Evolutionary conservation across 768 basidiomycete genomes (phyloP).

Genomic region (Favolaschia claudopus): DNA sequence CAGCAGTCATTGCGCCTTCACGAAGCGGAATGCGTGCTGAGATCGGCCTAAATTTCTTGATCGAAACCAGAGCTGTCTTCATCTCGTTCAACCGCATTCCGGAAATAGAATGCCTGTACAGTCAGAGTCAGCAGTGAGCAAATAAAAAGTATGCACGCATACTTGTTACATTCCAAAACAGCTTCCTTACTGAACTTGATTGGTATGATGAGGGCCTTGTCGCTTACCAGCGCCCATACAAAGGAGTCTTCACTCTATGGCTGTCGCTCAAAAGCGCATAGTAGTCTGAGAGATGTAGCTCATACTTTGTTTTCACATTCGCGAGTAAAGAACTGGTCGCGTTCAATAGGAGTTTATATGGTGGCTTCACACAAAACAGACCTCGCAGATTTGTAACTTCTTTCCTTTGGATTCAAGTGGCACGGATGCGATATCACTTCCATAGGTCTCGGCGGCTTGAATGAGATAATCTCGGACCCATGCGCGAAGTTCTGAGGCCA

Average conservation of each 20-base stretch:
- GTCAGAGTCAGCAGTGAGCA: slow-evolving; percentile 12
- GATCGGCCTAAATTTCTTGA: slow-evolving; percentile 59
- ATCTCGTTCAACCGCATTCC: slow-evolving; percentile 50
- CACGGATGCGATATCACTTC: slow-evolving; percentile 48
- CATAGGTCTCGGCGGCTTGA: slow-evolving; percentile 57
- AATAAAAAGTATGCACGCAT: slow-evolving; percentile 6
- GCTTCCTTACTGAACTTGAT: slow-evolving; percentile 65
- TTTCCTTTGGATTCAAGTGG: slow-evolving; percentile 46
- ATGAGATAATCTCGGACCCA: slow-evolving; percentile 69
- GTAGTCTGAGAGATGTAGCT: background rate
- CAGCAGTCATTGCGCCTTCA: slow-evolving; percentile 46
- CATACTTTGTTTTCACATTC: slow-evolving; percentile 14
- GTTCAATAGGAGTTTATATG: background rate
- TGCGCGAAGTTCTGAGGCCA: too few species aligned
- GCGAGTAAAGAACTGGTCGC: slow-evolving; percentile 8
- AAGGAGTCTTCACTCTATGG: slow-evolving; percentile 33
- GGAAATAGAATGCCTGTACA: slow-evolving; percentile 30
- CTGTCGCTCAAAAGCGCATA: background rate
- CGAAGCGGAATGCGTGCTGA: slow-evolving; percentile 59
- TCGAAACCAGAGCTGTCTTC: slow-evolving; percentile 53
- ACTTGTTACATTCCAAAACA: slow-evolving; percentile 50
- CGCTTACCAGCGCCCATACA: slow-evolving; percentile 72
- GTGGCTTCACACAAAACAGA: slow-evolving; percentile 32
- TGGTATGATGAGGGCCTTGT: slow-evolving; percentile 58
- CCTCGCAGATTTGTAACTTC: slow-evolving; percentile 69